phyloP scores from a whole-genome alignment of 805 yeast genomes.

The Vanderwaltozyma verrucispora region DNA sequence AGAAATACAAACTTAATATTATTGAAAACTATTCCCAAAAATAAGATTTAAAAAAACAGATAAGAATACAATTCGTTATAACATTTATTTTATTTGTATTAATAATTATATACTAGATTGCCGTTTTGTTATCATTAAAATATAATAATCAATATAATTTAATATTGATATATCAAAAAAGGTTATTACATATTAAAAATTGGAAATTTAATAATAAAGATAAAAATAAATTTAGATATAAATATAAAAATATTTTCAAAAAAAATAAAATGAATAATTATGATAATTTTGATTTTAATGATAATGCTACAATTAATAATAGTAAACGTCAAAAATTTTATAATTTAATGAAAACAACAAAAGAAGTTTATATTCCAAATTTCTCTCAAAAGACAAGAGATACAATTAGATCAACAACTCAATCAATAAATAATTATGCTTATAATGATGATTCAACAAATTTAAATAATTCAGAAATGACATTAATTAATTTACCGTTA shows the following conservation, averaged over 20 bases:
- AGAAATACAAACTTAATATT: no score
- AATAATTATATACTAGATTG: not conserved
- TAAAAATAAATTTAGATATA: not conserved
- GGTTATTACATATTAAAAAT: not conserved
- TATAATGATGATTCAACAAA: not conserved
- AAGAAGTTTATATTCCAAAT: conserved; percentile 50
- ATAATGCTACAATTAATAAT: not conserved
- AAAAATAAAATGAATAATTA: no score
- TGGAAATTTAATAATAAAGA: not conserved
- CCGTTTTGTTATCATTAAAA: not conserved
- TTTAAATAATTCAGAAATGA: not conserved
- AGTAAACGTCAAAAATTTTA: conserved; percentile 36
- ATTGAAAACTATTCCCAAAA: no score
- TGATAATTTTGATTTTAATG: not conserved
- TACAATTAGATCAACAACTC: conserved; percentile 23
- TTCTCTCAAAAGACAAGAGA: conserved; percentile 39
- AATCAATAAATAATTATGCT: conserved; percentile 1
- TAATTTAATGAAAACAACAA: conserved; percentile 44
- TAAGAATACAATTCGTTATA: no score
- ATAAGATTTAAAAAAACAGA: no score
- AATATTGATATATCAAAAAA: not conserved
- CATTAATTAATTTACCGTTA: conserved; percentile 31
- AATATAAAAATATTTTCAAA: no score
- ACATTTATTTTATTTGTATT: not conserved
- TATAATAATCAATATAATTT: no score